Evolutionary conservation across 257 asterid species (phyloP).

Genomic region (Perilla frutescens): DNA sequence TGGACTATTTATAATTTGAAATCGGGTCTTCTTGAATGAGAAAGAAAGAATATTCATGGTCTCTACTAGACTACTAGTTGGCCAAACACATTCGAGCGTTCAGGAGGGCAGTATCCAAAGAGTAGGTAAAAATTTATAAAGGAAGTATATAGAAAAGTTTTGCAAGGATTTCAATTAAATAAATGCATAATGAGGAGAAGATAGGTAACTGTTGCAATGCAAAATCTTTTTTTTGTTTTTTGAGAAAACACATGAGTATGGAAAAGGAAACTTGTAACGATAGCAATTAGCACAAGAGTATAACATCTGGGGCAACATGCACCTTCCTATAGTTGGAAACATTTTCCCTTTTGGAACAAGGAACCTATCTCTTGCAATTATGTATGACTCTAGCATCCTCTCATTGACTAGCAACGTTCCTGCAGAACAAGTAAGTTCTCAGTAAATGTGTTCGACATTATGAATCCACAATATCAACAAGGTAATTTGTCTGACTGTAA

Average conservation of each 20-base stretch:
- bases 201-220: background rate
- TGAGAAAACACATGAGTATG: slow-evolving; percentile 17
- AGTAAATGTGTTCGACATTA: slow-evolving; percentile 32
- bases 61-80: background rate
- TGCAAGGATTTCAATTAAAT: background rate
- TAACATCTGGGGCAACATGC: slow-evolving; percentile 27
- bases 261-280: slow-evolving; percentile 1
- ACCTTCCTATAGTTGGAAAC: slow-evolving; percentile 97
- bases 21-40: background rate
- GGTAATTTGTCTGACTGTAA: background rate
- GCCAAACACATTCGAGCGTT: background rate
- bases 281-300: slow-evolving; percentile 19
- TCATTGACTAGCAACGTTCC: slow-evolving; percentile 97
- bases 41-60: background rate
- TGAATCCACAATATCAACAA: background rate
- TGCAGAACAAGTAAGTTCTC: slow-evolving; percentile 44
- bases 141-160: background rate
- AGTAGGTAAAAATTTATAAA: background rate
- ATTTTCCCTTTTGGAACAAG: slow-evolving; percentile 93
- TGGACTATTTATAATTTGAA: slow-evolving; percentile 13
- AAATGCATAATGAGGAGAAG: slow-evolving; percentile 11
- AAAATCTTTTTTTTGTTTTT: background rate
- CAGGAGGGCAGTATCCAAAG: background rate
- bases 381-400: slow-evolving; percentile 96
- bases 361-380: slow-evolving; percentile 97